These are phyloP conservation scores for Platanthera guangdongensis DNA, from an alignment of 106 monocot species.

Conservation along the genomic window DNA sequence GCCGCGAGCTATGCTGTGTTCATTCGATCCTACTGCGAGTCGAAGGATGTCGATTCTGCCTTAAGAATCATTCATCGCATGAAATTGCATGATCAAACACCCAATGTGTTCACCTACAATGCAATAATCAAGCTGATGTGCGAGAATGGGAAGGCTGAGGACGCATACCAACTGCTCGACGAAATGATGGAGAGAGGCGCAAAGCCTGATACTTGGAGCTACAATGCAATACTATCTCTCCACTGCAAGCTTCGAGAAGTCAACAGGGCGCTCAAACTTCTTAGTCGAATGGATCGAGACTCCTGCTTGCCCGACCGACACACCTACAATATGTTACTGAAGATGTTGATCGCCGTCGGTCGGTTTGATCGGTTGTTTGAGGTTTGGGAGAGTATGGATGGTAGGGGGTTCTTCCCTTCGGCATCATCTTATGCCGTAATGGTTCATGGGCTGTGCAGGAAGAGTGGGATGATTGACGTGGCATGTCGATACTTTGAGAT, in stretches of 20 bases:
- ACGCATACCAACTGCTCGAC: slow-evolving; percentile 66
- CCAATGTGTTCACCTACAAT: slow-evolving; percentile 79
- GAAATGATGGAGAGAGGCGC: slow-evolving; percentile 49
- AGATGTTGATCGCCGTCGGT: slow-evolving; percentile 73
- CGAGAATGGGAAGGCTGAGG: slow-evolving; percentile 31
- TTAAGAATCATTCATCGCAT: slow-evolving; percentile 40
- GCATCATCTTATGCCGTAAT: slow-evolving; percentile 69
- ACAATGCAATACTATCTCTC: slow-evolving; percentile 48
- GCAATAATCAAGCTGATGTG: slow-evolving; percentile 53
- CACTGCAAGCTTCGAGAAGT: slow-evolving; percentile 70
- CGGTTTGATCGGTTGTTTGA: slow-evolving; percentile 60
- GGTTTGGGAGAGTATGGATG: slow-evolving; percentile 81
- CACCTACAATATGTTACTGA: slow-evolving; percentile 88
- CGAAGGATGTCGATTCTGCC: slow-evolving; percentile 31
- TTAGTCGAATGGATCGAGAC: slow-evolving; percentile 54
- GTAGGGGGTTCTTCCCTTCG: slow-evolving; percentile 51
- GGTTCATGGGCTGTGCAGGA: slow-evolving; percentile 84
- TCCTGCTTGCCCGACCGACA: slow-evolving; percentile 61
- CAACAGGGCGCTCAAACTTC: slow-evolving; percentile 52
- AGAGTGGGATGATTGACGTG: slow-evolving; percentile 51
- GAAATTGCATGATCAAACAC: slow-evolving; percentile 24
- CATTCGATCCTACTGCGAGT: slow-evolving; percentile 47
- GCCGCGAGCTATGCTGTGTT: slow-evolving; percentile 49
- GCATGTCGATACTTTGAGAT: slow-evolving; percentile 64
- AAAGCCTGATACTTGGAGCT: slow-evolving; percentile 74